phyloP scores from a whole-genome alignment of 768 basidiomycete species.

The Hericium alpestre region DNA sequence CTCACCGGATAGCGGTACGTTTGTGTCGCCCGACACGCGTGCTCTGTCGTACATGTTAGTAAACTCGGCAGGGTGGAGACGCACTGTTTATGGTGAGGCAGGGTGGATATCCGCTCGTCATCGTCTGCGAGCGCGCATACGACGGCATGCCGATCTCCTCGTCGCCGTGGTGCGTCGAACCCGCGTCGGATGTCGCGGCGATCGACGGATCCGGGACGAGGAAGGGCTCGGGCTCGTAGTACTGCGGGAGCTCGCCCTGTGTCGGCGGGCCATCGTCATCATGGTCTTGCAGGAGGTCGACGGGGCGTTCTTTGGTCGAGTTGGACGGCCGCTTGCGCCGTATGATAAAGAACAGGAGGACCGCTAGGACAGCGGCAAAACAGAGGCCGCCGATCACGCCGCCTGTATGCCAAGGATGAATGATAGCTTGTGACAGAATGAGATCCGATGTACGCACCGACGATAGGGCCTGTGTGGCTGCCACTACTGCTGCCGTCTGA shows the following conservation, averaged over 20 bases:
- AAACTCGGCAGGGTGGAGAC: too few relatives aligned
- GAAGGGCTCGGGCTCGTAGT: slow-evolving; percentile 69
- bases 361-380: slow-evolving; percentile 27
- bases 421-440: background rate
- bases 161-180: slow-evolving; percentile 14
- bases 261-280: slow-evolving; percentile 40
- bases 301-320: slow-evolving; percentile 43
- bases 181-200: slow-evolving; percentile 27
- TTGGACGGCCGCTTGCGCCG: slow-evolving; percentile 30
- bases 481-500: slow-evolving; percentile 17
- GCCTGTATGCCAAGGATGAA: slow-evolving; percentile 30
- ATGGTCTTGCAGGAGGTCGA: slow-evolving; percentile 52
- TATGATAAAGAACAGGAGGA: slow-evolving; percentile 39
- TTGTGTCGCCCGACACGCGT: too few relatives aligned
- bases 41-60: too few relatives aligned
- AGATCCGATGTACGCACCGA: slow-evolving; percentile 3
- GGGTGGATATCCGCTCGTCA: too few relatives aligned
- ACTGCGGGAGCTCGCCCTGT: slow-evolving; percentile 49
- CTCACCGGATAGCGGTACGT: too few relatives aligned
- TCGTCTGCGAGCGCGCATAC: background rate
- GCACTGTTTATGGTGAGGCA: too few relatives aligned
- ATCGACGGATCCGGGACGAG: slow-evolving; percentile 54
- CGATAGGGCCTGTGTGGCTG: slow-evolving; percentile 7
- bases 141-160: slow-evolving; percentile 1
- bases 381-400: slow-evolving; percentile 53